phyloP scores from a whole-genome alignment of 2,329 filamentous ascomycete genomes.

The Trichoderma lentiforme region DNA sequence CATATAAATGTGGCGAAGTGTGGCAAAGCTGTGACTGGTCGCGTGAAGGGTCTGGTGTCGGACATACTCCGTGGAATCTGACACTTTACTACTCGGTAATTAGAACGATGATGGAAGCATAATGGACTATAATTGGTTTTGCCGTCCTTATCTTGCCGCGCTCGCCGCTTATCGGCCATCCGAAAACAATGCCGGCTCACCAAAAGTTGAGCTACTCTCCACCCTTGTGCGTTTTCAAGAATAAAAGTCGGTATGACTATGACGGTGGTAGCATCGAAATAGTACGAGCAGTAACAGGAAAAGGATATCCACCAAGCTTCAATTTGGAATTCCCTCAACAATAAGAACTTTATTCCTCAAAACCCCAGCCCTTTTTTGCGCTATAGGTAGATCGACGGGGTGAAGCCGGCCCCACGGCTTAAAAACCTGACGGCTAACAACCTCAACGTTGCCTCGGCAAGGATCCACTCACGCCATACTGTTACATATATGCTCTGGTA shows the following conservation, averaged over 20 bases:
- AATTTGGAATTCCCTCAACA: background rate
- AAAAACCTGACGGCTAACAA: no score
- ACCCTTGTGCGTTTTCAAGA: background rate
- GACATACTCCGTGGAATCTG: background rate
- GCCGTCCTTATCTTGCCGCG: background rate
- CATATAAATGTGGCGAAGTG: background rate
- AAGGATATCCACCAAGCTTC: no score
- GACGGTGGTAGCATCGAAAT: background rate
- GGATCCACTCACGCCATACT: background rate
- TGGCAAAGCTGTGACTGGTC: background rate
- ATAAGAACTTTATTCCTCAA: background rate
- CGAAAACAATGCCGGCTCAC: background rate
- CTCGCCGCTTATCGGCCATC: background rate
- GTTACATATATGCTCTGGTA: background rate
- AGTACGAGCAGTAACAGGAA: background rate
- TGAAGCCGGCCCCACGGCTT: background rate
- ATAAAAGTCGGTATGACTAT: background rate
- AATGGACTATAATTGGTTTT: background rate
- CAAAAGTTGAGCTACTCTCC: background rate
- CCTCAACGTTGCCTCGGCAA: background rate
- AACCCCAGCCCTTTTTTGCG: background rate
- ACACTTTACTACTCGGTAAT: background rate
- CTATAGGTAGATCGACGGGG: background rate
- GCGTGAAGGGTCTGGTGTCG: background rate
- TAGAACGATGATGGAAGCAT: background rate